phyloP scores from a whole-genome alignment of 2,329 filamentous ascomycete genomes.

The Ceratocystis lukuohia region DNA sequence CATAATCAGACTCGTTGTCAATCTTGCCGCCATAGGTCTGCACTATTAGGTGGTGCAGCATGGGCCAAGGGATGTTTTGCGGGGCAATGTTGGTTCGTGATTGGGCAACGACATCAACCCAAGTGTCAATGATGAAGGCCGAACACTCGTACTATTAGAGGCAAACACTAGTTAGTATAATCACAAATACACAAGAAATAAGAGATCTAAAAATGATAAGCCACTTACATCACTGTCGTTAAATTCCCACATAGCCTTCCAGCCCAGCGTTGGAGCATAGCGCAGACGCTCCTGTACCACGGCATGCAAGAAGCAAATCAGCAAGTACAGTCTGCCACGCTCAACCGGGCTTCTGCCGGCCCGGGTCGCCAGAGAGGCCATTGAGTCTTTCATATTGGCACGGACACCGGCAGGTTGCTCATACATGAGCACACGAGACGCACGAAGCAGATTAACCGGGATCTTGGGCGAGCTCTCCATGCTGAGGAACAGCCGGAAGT shows the following conservation, averaged over 20 bases:
- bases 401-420: slow-evolving; percentile 94
- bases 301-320: slow-evolving; percentile 88
- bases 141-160: slow-evolving; percentile 74
- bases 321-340: slow-evolving; percentile 73
- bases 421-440: slow-evolving; percentile 90
- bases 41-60: slow-evolving; percentile 77
- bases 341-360: slow-evolving; percentile 77
- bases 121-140: slow-evolving; percentile 87
- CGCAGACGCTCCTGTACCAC: slow-evolving; percentile 89
- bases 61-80: slow-evolving; percentile 88
- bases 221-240: slow-evolving; percentile 91
- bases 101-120: slow-evolving; percentile 71
- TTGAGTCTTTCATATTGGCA: slow-evolving; percentile 97
- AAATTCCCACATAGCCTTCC: slow-evolving; percentile 99
- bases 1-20: slow-evolving; percentile 77
- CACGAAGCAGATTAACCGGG: slow-evolving; percentile 84
- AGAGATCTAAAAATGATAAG: not conserved
- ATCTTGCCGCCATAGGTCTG: slow-evolving; percentile 98
- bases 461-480: slow-evolving; percentile 98
- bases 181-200: not conserved
- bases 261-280: slow-evolving; percentile 85
- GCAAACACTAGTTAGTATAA: not conserved
- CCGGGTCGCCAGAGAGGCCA: slow-evolving; percentile 66
- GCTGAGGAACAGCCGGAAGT: slow-evolving; percentile 90
- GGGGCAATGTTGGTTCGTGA: slow-evolving; percentile 88